Conservation (phyloP, 139 green algal species). For the Coelastrella sp. region DNA sequence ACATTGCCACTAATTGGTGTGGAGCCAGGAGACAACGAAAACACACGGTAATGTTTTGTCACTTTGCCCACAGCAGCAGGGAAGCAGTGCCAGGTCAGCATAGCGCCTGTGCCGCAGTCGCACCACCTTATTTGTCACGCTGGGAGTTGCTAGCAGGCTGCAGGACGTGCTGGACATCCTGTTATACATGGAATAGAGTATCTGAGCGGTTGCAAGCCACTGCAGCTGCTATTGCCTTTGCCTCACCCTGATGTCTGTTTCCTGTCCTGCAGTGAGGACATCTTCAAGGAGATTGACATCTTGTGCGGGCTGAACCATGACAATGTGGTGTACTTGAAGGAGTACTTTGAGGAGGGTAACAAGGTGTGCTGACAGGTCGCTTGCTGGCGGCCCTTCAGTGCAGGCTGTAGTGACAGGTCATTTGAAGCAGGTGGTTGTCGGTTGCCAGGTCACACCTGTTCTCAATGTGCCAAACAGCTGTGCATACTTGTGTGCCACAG, state of each 20-base stretch:
- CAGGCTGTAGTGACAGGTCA: too few species aligned
- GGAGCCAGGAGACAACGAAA: conserved; percentile 79
- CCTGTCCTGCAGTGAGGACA: conserved; percentile 69
- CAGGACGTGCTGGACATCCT: too few species aligned
- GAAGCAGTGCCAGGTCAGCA: too few species aligned
- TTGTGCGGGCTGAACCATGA: conserved; percentile 83
- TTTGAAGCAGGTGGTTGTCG: too few species aligned
- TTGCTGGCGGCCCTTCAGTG: too few species aligned
- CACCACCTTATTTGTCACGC: neutral
- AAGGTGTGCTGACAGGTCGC: conserved; percentile 48
- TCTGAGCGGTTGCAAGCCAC: too few species aligned
- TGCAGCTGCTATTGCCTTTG: too few species aligned
- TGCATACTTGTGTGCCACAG: too few species aligned
- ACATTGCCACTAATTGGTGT: conserved; percentile 70
- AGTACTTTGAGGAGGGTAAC: conserved; percentile 91
- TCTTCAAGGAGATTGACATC: conserved; percentile 96
- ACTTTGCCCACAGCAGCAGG: too few species aligned
- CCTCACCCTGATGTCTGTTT: neutral
- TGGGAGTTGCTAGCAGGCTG: neutral
- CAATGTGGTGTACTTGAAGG: conserved; percentile 90
- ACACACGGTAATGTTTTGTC: conserved; percentile 42
- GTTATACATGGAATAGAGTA: too few species aligned
- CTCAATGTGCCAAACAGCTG: too few species aligned
- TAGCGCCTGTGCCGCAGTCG: too few species aligned
- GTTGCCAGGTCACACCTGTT: neutral